These are phyloP conservation scores for Malbranchea zuffiana DNA, from an alignment of 2,329 filamentous ascomycete species.

Conservation along the genomic window DNA sequence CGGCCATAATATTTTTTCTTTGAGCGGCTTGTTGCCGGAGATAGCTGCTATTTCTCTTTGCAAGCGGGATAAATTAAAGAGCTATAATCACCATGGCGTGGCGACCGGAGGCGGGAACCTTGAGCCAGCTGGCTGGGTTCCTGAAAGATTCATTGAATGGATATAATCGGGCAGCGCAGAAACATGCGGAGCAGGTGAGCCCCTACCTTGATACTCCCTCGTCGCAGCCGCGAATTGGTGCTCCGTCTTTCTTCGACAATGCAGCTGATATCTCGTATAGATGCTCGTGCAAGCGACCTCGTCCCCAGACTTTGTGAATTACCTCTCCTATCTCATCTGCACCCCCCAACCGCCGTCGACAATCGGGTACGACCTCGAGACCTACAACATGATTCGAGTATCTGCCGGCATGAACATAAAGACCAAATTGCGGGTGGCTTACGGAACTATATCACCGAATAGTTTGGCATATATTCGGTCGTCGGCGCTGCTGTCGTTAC, in stretches of 20 bases:
- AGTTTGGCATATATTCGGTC: constrained; percentile 70
- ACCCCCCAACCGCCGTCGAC: constrained; percentile 50
- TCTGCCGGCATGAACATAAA: constrained; percentile 91
- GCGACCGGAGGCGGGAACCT: constrained; percentile 78
- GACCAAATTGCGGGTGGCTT: constrained; percentile 71
- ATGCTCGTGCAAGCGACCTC: constrained; percentile 84
- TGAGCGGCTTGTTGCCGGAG: not conserved
- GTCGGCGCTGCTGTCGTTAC: constrained; percentile 64
- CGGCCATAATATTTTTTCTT: no score
- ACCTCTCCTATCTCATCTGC: constrained; percentile 82
- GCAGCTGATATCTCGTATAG: constrained; percentile 37
- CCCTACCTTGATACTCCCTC: constrained; percentile 9
- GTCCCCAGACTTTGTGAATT: constrained; percentile 93
- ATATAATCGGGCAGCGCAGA: constrained; percentile 67
- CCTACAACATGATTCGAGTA: constrained; percentile 65
- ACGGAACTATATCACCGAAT: constrained; percentile 61
- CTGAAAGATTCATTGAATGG: constrained; percentile 86
- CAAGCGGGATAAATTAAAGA: not conserved
- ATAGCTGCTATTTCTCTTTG: not conserved
- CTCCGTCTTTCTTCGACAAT: not conserved
- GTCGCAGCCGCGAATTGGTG: not conserved
- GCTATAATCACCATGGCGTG: constrained; percentile 58
- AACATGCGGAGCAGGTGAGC: constrained; percentile 78
- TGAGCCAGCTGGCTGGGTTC: constrained; percentile 79
- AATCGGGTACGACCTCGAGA: constrained; percentile 48